Percentiles rank a stretch among this genome's conserved stretches.
Evolutionary conservation across 2,329 filamentous ascomycete species (phyloP).

Genomic region (Xylariaceae sp.): DNA sequence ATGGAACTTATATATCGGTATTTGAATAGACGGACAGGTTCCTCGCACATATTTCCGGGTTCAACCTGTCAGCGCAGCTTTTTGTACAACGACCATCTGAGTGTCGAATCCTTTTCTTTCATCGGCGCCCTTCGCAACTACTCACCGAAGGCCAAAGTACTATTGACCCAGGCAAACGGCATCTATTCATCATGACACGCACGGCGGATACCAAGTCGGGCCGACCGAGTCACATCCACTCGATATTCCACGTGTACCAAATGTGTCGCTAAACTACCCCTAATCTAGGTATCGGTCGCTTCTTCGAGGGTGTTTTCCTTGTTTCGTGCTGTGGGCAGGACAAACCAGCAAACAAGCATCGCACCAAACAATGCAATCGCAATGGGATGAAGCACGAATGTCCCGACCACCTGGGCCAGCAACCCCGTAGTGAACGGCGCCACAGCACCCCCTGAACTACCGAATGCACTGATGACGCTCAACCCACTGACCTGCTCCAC

Average conservation of each 20-base stretch:
- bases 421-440: constrained; percentile 63
- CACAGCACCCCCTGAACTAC: constrained; percentile 62
- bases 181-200: background rate
- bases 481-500: constrained; percentile 58
- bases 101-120: background rate
- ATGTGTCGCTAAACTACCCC: background rate
- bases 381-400: constrained; percentile 62
- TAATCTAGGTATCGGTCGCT: too few relatives aligned
- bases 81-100: background rate
- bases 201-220: background rate
- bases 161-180: background rate
- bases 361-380: constrained; percentile 58
- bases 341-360: constrained; percentile 63
- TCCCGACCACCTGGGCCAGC: constrained; percentile 55
- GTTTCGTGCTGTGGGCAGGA: constrained; percentile 54
- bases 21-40: constrained; percentile 10
- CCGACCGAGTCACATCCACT: background rate
- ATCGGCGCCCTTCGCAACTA: background rate
- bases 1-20: constrained; percentile 1
- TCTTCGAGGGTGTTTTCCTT: constrained; percentile 17
- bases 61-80: background rate
- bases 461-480: constrained; percentile 64
- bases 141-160: background rate
- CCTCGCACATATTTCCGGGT: constrained; percentile 4
- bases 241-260: background rate